Conservation (phyloP, 2,329 filamentous ascomycete genomes). For the Mycosphaerella sp. region DNA sequence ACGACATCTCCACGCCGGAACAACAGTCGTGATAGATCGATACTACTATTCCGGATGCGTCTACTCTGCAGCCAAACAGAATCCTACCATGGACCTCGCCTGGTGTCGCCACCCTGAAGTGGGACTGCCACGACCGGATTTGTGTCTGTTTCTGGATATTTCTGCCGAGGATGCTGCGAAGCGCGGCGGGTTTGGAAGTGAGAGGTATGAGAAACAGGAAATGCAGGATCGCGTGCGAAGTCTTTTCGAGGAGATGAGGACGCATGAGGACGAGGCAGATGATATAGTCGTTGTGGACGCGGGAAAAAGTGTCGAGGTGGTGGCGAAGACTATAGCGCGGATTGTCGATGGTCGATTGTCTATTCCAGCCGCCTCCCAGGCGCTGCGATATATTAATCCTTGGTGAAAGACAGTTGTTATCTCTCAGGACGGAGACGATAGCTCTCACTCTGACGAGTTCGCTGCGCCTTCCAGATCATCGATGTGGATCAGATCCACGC, state of each 20-base stretch:
- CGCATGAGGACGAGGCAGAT: constrained; percentile 43
- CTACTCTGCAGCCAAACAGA: constrained; percentile 83
- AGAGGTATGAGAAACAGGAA: constrained; percentile 78
- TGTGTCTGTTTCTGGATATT: constrained; percentile 82
- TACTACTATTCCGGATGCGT: constrained; percentile 95
- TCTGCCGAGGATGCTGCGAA: constrained; percentile 63
- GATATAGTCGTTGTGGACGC: constrained; percentile 53
- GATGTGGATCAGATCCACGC: constrained; percentile 57
- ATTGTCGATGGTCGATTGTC: constrained; percentile 19
- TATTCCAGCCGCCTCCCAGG: neutral
- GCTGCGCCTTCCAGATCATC: constrained; percentile 55
- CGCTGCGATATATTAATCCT: constrained; percentile 15
- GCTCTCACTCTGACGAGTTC: constrained; percentile 35
- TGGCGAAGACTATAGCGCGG: constrained; percentile 37
- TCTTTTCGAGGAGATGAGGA: constrained; percentile 55
- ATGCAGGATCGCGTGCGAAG: constrained; percentile 76
- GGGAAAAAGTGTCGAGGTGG: constrained; percentile 46
- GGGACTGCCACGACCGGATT: constrained; percentile 79
- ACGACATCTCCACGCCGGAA: constrained; percentile 54
- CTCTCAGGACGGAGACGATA: neutral
- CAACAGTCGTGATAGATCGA: constrained; percentile 76
- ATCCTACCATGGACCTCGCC: constrained; percentile 59
- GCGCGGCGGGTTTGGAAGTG: constrained; percentile 80
- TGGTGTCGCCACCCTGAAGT: constrained; percentile 85
- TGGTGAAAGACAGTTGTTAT: constrained; percentile 11